These are phyloP conservation scores for Agastache rugosa DNA, from an alignment of 257 asterid genomes.

Conservation along the genomic window DNA sequence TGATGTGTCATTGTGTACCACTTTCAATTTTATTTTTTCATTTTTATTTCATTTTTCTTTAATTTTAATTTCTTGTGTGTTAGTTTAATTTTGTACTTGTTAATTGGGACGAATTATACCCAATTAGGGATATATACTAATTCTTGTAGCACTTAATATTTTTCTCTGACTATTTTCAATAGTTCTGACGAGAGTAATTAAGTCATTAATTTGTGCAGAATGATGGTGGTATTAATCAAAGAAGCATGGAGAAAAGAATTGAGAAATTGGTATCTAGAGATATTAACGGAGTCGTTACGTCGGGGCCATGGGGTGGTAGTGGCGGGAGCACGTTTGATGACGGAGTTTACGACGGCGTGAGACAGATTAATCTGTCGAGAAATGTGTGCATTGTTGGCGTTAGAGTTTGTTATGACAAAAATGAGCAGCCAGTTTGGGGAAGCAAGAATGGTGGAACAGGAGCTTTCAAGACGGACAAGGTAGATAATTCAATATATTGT, in stretches of 20 bases:
- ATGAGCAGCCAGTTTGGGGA: conserved; percentile 73
- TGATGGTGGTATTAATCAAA: conserved; percentile 27
- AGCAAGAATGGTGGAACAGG: conserved; percentile 80
- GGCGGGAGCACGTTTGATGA: conserved; percentile 80
- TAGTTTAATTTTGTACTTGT: too few species aligned
- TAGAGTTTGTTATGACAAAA: conserved; percentile 63
- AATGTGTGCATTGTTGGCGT: conserved; percentile 65
- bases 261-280: conserved; percentile 53
- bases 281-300: conserved; percentile 51
- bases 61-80: too few species aligned
- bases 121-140: too few species aligned
- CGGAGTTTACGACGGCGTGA: conserved; percentile 74
- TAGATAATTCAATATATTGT: conserved; percentile 4
- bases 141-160: too few species aligned
- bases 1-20: too few species aligned
- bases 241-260: conserved; percentile 18
- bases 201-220: conserved; percentile 37
- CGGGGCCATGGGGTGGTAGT: conserved; percentile 81
- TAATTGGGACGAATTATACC: too few species aligned
- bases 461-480: conserved; percentile 66
- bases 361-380: conserved; percentile 64
- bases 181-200: too few species aligned
- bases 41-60: too few species aligned
- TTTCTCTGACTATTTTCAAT: too few species aligned
- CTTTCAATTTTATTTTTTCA: too few species aligned